Conservation (phyloP, 2,329 filamentous ascomycete genomes). For the Colletotrichum cordylinicola region DNA sequence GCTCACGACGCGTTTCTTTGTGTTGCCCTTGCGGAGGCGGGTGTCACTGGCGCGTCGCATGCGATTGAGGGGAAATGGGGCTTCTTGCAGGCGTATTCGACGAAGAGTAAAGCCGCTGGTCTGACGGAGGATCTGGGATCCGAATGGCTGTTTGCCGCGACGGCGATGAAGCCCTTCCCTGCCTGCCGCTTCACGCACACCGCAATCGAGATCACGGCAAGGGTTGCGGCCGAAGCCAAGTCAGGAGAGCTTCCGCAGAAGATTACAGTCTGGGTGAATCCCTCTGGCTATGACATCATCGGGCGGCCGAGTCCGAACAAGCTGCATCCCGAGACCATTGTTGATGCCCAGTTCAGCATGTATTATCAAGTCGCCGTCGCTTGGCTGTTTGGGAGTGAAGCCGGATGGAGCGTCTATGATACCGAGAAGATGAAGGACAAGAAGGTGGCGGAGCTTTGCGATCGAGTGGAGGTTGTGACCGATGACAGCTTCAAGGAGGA, state of each 20-base stretch:
- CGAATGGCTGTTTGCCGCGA: slow-evolving; percentile 28
- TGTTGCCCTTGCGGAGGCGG: slow-evolving; percentile 28
- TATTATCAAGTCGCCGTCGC: slow-evolving; percentile 32
- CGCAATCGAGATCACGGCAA: slow-evolving; percentile 29
- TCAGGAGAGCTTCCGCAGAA: slow-evolving; percentile 14
- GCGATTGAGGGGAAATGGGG: slow-evolving; percentile 29
- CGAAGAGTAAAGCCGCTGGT: slow-evolving; percentile 18
- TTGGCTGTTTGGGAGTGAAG: slow-evolving; percentile 27
- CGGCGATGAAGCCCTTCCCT: slow-evolving; percentile 27
- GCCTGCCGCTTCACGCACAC: slow-evolving; percentile 32
- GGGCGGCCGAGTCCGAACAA: slow-evolving; percentile 28
- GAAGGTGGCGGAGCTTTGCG: slow-evolving; percentile 24
- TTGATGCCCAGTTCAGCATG: slow-evolving; percentile 34
- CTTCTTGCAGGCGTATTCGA: slow-evolving; percentile 27
- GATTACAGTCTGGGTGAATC: slow-evolving; percentile 25
- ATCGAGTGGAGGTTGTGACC: slow-evolving; percentile 23
- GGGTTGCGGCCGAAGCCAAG: slow-evolving; percentile 13
- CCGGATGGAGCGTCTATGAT: slow-evolving; percentile 30
- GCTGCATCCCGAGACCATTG: slow-evolving; percentile 28
- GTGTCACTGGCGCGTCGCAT: slow-evolving; percentile 26
- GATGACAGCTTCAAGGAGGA: slow-evolving; percentile 13
- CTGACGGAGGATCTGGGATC: slow-evolving; percentile 23
- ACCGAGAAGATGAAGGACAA: slow-evolving; percentile 23
- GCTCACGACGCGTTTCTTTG: slow-evolving; percentile 32
- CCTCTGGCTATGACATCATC: slow-evolving; percentile 27